These are phyloP conservation scores for Dipteronia dyeriana DNA, from an alignment of 345 rosid species.

Conservation along the genomic window DNA sequence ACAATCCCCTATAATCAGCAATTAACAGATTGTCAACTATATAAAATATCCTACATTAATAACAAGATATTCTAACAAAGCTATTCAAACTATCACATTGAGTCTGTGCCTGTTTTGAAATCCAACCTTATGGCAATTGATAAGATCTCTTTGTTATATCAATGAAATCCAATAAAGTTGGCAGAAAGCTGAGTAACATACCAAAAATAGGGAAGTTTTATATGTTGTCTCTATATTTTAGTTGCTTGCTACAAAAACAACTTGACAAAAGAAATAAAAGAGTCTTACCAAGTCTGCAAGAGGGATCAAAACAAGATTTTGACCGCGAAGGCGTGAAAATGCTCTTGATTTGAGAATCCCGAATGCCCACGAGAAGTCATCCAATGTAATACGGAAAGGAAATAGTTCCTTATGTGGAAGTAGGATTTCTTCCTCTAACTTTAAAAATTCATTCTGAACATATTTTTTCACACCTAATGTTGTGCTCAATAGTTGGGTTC, in stretches of 20 bases:
- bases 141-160: too few relatives aligned
- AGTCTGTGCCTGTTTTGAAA: background rate
- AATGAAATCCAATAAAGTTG: background rate
- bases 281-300: conserved; percentile 81
- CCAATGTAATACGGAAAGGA: conserved; percentile 59
- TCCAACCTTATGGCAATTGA: background rate
- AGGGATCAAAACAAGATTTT: conserved; percentile 84
- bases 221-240: background rate
- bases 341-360: conserved; percentile 90
- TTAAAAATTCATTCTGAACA: conserved; percentile 57
- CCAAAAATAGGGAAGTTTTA: background rate
- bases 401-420: conserved; percentile 60
- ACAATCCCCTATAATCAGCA: too few relatives aligned
- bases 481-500: conserved; percentile 76
- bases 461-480: conserved; percentile 72
- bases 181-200: background rate
- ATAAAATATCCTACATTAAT: too few relatives aligned
- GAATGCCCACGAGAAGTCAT: conserved; percentile 87
- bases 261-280: conserved; percentile 2
- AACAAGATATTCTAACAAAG: too few relatives aligned
- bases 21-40: too few relatives aligned
- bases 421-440: conserved; percentile 66
- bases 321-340: conserved; percentile 85
- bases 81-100: background rate
- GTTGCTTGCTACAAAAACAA: conserved; percentile 12